Percentiles rank a stretch among this genome's conserved stretches.
Evolutionary conservation across 352 stramenopile species (phyloP).

Genomic region (Phytophthora hybrid): DNA sequence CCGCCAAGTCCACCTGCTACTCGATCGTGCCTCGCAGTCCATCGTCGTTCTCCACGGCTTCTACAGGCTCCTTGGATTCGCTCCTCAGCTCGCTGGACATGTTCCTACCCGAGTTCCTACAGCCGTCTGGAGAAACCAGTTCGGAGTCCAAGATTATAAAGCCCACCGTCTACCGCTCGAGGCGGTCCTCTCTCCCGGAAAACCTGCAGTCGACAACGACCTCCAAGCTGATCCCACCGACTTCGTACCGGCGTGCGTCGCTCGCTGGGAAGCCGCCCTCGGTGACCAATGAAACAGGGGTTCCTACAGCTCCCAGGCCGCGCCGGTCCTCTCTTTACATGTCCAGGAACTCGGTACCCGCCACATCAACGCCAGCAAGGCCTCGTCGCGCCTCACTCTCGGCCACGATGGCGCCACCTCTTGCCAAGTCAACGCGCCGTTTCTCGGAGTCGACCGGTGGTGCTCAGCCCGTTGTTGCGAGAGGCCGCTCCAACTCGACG

Average conservation of each 20-base stretch:
- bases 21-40: constrained; percentile 28
- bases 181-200: constrained; percentile 20
- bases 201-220: constrained; percentile 6
- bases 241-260: constrained; percentile 17
- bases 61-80: constrained; percentile 43
- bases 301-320: constrained; percentile 6
- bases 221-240: constrained; percentile 25
- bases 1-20: constrained; percentile 23
- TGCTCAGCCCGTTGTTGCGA: constrained; percentile 8
- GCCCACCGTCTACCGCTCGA: constrained; percentile 15
- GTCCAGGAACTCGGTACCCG: not conserved
- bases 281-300: constrained; percentile 3
- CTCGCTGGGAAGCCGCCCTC: constrained; percentile 10
- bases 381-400: constrained; percentile 27
- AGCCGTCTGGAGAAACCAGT: constrained; percentile 21
- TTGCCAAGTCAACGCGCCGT: constrained; percentile 12
- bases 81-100: constrained; percentile 39
- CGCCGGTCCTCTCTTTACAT: constrained; percentile 12
- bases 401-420: not conserved
- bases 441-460: constrained; percentile 16
- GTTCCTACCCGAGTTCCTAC: constrained; percentile 31
- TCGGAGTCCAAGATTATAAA: constrained; percentile 18
- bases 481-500: constrained; percentile 18
- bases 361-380: not conserved
- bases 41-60: constrained; percentile 45